A percentile compares a stretch with the other conserved stretches of the same genome.
phyloP scores from a whole-genome alignment of 2,329 filamentous ascomycete genomes.

The Neofusicoccum sp. region DNA sequence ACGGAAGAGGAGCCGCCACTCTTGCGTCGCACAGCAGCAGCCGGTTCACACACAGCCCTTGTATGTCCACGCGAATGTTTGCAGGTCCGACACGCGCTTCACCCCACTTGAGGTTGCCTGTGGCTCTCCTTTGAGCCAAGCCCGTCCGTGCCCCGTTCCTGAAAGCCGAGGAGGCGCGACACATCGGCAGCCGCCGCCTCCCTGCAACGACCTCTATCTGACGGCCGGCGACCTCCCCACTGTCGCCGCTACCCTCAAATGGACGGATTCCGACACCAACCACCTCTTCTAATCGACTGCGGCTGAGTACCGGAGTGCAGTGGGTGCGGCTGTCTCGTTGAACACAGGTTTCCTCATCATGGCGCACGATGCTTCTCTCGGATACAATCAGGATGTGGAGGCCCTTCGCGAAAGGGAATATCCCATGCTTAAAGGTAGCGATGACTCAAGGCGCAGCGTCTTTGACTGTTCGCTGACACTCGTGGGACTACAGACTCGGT shows the following conservation, averaged over 20 bases:
- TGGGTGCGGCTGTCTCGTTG: background rate
- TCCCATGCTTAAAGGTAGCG: conserved; percentile 68
- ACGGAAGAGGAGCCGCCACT: conserved; percentile 2
- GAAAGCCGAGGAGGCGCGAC: background rate
- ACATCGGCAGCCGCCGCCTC: conserved; percentile 14
- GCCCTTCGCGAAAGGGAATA: conserved; percentile 62
- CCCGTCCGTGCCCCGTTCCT: background rate
- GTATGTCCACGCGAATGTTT: background rate
- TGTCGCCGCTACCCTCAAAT: conserved; percentile 7
- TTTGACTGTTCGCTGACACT: conserved; percentile 20
- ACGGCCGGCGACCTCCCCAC: conserved; percentile 2
- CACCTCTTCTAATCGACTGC: conserved; percentile 3
- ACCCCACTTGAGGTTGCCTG: background rate
- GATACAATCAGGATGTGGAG: conserved; percentile 64
- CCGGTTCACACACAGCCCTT: background rate
- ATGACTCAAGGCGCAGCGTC: background rate
- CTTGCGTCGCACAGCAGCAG: background rate
- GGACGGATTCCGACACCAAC: background rate
- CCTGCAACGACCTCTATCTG: conserved; percentile 6
- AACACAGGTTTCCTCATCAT: conserved; percentile 6
- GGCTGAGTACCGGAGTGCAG: conserved; percentile 3
- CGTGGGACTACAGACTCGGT: conserved; percentile 59
- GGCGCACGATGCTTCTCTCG: conserved; percentile 27
- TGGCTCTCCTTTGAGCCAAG: background rate
- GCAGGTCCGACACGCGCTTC: background rate